These are phyloP conservation scores for Xylariaceae sp. DNA, from an alignment of 2,329 filamentous ascomycete species.

Conservation along the genomic window DNA sequence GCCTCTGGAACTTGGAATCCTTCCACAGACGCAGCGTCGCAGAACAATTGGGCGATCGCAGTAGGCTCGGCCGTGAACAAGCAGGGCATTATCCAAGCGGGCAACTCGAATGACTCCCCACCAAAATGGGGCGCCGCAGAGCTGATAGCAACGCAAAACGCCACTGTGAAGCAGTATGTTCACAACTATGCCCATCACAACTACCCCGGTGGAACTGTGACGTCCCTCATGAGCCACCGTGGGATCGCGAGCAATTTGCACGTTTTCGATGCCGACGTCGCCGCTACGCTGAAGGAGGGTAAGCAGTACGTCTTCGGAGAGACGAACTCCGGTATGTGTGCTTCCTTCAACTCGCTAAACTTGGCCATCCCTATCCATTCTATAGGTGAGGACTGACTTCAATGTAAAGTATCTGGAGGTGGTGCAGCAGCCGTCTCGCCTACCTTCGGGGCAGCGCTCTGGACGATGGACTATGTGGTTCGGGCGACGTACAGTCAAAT, in stretches of 20 bases:
- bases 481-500: constrained; percentile 46
- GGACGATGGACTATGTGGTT: constrained; percentile 57
- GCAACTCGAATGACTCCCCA: constrained; percentile 48
- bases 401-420: constrained; percentile 44
- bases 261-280: constrained; percentile 50
- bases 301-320: constrained; percentile 57
- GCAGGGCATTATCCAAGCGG: constrained; percentile 48
- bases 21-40: constrained; percentile 46
- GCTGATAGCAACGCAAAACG: constrained; percentile 47
- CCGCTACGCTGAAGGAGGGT: constrained; percentile 46
- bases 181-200: constrained; percentile 55
- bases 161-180: constrained; percentile 47
- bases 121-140: constrained; percentile 48
- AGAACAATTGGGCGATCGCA: constrained; percentile 47
- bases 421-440: constrained; percentile 49
- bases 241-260: constrained; percentile 49
- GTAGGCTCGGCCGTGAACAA: constrained; percentile 46
- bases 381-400: not conserved
- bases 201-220: constrained; percentile 53
- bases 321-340: constrained; percentile 53
- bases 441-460: constrained; percentile 57
- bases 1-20: constrained; percentile 47
- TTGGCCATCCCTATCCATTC: not conserved
- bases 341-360: not conserved
- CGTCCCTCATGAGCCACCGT: constrained; percentile 53